phyloP scores from a whole-genome alignment of 768 basidiomycete genomes.

The Postia placenta region DNA sequence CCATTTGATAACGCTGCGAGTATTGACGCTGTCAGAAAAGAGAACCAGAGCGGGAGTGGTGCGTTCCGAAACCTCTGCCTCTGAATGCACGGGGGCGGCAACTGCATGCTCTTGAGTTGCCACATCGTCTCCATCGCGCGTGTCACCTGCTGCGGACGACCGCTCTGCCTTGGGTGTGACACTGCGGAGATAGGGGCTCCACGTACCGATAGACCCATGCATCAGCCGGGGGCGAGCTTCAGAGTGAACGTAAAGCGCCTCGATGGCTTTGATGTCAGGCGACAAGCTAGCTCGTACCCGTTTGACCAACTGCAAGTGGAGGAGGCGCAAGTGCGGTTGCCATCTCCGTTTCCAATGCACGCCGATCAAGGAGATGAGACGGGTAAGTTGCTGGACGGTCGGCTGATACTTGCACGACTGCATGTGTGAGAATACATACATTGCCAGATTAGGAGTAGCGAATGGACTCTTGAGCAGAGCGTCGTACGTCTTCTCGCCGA shows the following conservation, averaged over 20 bases:
- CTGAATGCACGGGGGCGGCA: neutral
- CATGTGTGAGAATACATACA: neutral
- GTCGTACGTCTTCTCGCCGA: constrained; percentile 37
- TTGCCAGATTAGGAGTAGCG: neutral
- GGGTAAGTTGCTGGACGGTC: neutral
- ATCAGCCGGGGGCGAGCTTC: neutral
- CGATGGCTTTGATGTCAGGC: too few relatives aligned
- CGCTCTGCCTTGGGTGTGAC: too few relatives aligned
- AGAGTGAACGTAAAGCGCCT: neutral
- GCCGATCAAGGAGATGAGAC: neutral
- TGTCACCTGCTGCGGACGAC: too few relatives aligned
- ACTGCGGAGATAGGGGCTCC: neutral
- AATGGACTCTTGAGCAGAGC: constrained; percentile 27
- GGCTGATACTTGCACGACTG: neutral
- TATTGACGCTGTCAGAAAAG: neutral
- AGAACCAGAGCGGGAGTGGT: neutral
- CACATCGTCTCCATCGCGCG: neutral
- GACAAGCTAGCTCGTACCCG: too few relatives aligned
- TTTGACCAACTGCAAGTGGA: neutral
- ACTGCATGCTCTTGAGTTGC: neutral
- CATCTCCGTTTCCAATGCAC: neutral
- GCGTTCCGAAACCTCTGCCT: neutral
- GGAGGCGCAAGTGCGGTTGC: neutral
- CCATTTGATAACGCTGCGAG: constrained; percentile 1
- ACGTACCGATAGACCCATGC: neutral